Percentiles rank a stretch among this genome's conserved stretches.
Evolutionary conservation across 192 early-diverging fungal species (phyloP).

Genomic region (Polychytrium aggregatum): DNA sequence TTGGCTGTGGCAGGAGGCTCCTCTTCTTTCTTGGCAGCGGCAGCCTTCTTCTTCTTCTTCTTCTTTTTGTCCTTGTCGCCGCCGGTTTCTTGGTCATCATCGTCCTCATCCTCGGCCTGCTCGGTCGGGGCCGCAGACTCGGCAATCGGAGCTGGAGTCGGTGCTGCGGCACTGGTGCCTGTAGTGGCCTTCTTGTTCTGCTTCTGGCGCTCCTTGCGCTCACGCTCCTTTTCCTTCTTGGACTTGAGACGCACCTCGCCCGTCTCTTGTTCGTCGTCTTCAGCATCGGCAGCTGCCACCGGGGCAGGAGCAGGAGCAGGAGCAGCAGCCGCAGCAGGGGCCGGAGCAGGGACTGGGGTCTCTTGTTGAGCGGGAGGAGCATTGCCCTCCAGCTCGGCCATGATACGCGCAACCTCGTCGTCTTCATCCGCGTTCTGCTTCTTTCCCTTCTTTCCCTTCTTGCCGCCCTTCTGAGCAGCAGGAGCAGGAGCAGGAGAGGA

Average conservation of each 20-base stretch:
- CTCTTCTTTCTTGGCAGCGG: conserved; percentile 31
- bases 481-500: conserved; percentile 5
- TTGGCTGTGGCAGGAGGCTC: conserved; percentile 15
- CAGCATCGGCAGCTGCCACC: conserved; percentile 12
- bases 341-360: conserved; percentile 5
- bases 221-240: conserved; percentile 80
- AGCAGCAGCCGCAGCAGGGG: conserved; percentile 4
- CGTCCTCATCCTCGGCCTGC: conserved; percentile 21
- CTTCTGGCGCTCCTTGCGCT: conserved; percentile 68
- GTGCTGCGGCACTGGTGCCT: conserved; percentile 8
- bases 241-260: conserved; percentile 49
- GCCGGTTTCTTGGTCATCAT: conserved; percentile 35
- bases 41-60: no score
- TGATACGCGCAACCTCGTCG: conserved; percentile 19
- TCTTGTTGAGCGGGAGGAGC: conserved; percentile 9
- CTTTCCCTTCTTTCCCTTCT: conserved; percentile 43
- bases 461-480: conserved; percentile 2
- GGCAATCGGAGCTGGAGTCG: conserved; percentile 8
- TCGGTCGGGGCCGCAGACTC: background rate
- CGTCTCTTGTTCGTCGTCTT: conserved; percentile 28
- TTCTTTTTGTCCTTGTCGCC: conserved; percentile 57
- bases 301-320: conserved; percentile 11
- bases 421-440: conserved; percentile 14
- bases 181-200: conserved; percentile 60
- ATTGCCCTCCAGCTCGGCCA: conserved; percentile 13